These are phyloP conservation scores for Lanmaoa rubissima DNA, from an alignment of 768 basidiomycete genomes.

Conservation along the genomic window DNA sequence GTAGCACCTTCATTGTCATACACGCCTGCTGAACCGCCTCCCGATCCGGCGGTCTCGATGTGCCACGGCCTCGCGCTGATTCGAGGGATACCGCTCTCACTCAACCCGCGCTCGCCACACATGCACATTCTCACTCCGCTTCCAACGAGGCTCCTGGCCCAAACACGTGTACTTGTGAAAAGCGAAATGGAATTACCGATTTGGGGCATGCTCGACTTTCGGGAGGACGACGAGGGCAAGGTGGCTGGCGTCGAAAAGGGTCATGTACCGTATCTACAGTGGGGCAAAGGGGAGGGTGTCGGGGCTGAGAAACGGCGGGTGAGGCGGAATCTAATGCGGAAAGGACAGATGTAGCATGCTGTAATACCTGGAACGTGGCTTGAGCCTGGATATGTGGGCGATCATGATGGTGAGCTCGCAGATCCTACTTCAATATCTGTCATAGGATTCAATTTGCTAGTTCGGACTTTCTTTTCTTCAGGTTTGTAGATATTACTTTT, in stretches of 20 bases:
- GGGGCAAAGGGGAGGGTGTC: constrained; percentile 66
- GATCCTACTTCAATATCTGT: not conserved
- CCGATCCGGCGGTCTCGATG: constrained; percentile 56
- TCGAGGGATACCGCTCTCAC: constrained; percentile 41
- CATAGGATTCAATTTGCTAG: not conserved
- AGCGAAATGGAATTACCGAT: constrained; percentile 88
- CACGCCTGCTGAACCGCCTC: constrained; percentile 49
- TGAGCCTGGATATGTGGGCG: not conserved
- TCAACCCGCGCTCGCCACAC: constrained; percentile 24
- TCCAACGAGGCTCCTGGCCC: constrained; percentile 44
- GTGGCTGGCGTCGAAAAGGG: constrained; percentile 53
- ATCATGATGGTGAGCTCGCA: not conserved
- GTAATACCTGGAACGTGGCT: not conserved
- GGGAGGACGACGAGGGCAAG: constrained; percentile 35
- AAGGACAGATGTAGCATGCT: constrained; percentile 56
- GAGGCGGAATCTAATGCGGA: constrained; percentile 85
- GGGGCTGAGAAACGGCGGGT: constrained; percentile 73
- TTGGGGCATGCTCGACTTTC: constrained; percentile 83
- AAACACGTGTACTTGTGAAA: constrained; percentile 53
- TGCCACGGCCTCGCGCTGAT: constrained; percentile 81
- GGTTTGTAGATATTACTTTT: too few relatives aligned
- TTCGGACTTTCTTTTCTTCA: not conserved
- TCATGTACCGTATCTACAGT: constrained; percentile 74
- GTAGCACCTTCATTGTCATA: constrained; percentile 47
- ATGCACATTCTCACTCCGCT: constrained; percentile 85